Conservation (phyloP, 2,329 filamentous ascomycete genomes). For the Neofusicoccum kwambonambiense region DNA sequence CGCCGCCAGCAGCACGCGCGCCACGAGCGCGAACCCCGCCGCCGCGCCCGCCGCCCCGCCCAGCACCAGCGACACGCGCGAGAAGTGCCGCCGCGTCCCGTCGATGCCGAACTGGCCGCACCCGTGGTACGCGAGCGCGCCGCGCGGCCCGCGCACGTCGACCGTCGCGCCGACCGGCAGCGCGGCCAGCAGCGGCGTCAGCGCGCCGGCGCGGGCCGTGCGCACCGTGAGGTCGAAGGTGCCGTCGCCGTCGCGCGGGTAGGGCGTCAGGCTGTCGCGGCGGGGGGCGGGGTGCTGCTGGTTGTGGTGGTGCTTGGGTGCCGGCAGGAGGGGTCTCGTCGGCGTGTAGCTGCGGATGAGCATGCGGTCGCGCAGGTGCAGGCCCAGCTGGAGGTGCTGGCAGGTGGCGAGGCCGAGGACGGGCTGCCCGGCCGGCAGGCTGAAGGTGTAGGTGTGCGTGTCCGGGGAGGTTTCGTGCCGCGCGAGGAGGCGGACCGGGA, state of each 20-base stretch:
- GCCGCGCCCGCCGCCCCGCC: slow-evolving; percentile 52
- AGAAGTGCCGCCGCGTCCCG: slow-evolving; percentile 42
- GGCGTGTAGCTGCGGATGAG: slow-evolving; percentile 54
- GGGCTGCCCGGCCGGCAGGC: slow-evolving; percentile 40
- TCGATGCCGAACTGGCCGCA: slow-evolving; percentile 49
- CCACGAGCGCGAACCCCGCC: slow-evolving; percentile 52
- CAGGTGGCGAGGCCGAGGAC: slow-evolving; percentile 51
- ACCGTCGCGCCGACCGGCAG: slow-evolving; percentile 17
- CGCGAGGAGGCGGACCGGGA: slow-evolving; percentile 43
- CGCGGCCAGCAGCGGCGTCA: background rate
- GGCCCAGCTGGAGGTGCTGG: slow-evolving; percentile 55
- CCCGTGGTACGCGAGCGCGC: slow-evolving; percentile 52
- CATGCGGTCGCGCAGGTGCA: slow-evolving; percentile 53
- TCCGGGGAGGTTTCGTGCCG: slow-evolving; percentile 45
- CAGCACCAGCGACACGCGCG: slow-evolving; percentile 48
- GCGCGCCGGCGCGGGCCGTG: background rate
- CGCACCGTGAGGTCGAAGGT: slow-evolving; percentile 26
- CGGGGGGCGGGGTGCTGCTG: background rate
- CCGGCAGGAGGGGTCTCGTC: slow-evolving; percentile 44
- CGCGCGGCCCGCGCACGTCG: slow-evolving; percentile 49
- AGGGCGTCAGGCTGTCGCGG: background rate
- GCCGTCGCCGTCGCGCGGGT: slow-evolving; percentile 20
- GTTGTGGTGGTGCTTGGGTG: background rate
- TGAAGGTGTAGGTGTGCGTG: slow-evolving; percentile 49
- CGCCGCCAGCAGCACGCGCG: slow-evolving; percentile 38